Percentiles rank a stretch among this genome's conserved stretches.
These are phyloP conservation scores for Mucuna pruriens DNA, from an alignment of 306 rosid species.

Conservation along the genomic window DNA sequence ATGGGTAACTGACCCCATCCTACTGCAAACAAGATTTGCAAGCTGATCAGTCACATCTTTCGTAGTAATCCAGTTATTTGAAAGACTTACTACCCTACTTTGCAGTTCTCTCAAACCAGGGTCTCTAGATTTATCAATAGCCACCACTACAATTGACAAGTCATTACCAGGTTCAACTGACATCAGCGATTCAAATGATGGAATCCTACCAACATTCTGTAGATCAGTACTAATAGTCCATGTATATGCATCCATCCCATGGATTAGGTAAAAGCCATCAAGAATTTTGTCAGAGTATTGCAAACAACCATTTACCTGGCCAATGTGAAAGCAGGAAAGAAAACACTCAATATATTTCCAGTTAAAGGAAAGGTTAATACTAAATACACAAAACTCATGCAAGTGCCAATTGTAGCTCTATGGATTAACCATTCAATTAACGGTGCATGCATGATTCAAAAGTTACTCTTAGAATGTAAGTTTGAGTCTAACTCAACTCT, in stretches of 20 bases:
- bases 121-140: constrained; percentile 57
- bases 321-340: constrained; percentile 27
- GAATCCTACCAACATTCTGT: constrained; percentile 51
- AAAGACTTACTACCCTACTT: constrained; percentile 45
- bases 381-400: neutral
- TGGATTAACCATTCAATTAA: neutral
- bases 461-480: too few relatives aligned
- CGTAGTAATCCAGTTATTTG: constrained; percentile 42
- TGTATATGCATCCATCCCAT: constrained; percentile 64
- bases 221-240: constrained; percentile 58
- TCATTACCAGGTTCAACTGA: constrained; percentile 49
- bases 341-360: neutral
- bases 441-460: neutral
- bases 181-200: constrained; percentile 57
- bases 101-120: constrained; percentile 56
- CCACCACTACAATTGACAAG: constrained; percentile 48
- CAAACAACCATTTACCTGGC: constrained; percentile 64
- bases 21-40: constrained; percentile 51
- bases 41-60: constrained; percentile 48
- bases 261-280: constrained; percentile 62
- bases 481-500: too few relatives aligned
- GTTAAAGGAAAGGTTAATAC: neutral
- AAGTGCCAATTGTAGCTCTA: neutral
- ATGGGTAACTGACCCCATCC: constrained; percentile 56
- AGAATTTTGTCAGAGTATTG: constrained; percentile 53